Base-by-base conservation (phyloP, 192 early-diverging fungal genomes). In the Linnemannia zychae region DNA sequence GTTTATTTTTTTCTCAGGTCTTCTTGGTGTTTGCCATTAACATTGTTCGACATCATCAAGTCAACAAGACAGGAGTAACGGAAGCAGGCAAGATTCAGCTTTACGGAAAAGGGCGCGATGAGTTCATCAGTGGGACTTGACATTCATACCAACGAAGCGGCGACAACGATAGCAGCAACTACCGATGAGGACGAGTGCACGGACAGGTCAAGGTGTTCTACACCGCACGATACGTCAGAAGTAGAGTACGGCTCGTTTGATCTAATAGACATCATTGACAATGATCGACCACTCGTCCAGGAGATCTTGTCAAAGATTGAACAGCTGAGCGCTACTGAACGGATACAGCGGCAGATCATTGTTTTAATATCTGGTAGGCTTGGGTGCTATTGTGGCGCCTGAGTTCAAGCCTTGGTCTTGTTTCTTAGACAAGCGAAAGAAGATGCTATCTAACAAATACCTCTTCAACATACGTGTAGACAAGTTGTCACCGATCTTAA, bases 401-500 rank as follows among this genome's bases (percentile, higher is more conserved):
- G 15, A 47, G n/a, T 22, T 17, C 34, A 1, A 33, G 9, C 67
- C 37, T 16, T 36, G 38, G 33, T 4, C 53, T 16, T 18, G 33
- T n/a, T n/a, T n/a, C n/a, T n/a, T n/a, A n/a, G n/a, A n/a, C n/a
- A n/a, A n/a, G n/a, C n/a, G n/a, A 18, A 15, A 18, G 2, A 16
- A 16, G 13, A 22, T n/a, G 16, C 22, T 33, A 16, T 1, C 3
- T 66, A n/a, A 13, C 20, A 9, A 20, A 4, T 0, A 9, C 13
- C 28, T 3, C 28, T 22, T 28, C n/a, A 40, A 40, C 20, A 36
- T 4, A 33, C 31, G 7, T 34, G n/a, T 76, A 84, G 81, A 84
- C 37, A 77, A 16, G 18, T 37, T 84, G 18, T 84, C 76, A 9
- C 81, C 81, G 0, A 78, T 84, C 28, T 72, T 84, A 2, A 84